phyloP scores from a whole-genome alignment of 1,139 yeast species.

The Magnusiomyces paraingens region DNA sequence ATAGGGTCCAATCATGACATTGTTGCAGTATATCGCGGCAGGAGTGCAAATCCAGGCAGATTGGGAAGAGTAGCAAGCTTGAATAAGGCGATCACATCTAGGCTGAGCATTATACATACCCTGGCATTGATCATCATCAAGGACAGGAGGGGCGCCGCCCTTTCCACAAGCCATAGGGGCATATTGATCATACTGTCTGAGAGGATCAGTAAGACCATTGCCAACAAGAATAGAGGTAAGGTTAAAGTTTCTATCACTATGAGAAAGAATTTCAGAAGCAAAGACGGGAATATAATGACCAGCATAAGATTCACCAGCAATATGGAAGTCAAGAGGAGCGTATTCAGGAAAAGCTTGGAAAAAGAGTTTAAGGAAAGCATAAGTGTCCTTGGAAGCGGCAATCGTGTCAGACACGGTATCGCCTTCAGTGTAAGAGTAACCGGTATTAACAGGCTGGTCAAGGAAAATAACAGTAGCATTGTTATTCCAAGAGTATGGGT shows the following conservation, averaged over 20 bases:
- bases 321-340: slow-evolving; percentile 55
- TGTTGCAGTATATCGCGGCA: slow-evolving; percentile 77
- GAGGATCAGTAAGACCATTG: slow-evolving; percentile 75
- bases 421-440: slow-evolving; percentile 70
- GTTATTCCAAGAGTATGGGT: slow-evolving; percentile 81
- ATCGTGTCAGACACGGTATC: slow-evolving; percentile 48
- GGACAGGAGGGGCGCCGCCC: slow-evolving; percentile 68
- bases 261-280: slow-evolving; percentile 63
- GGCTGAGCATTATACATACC: slow-evolving; percentile 47
- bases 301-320: slow-evolving; percentile 84
- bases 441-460: slow-evolving; percentile 94
- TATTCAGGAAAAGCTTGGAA: slow-evolving; percentile 68
- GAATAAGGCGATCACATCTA: slow-evolving; percentile 48
- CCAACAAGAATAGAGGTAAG: slow-evolving; percentile 71
- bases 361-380: slow-evolving; percentile 66
- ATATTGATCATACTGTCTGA: slow-evolving; percentile 60
- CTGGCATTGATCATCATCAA: slow-evolving; percentile 55
- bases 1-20: slow-evolving; percentile 47
- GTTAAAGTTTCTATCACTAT: slow-evolving; percentile 57
- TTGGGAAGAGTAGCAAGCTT: slow-evolving; percentile 48
- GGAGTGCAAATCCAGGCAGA: slow-evolving; percentile 47
- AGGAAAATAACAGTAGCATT: slow-evolving; percentile 87
- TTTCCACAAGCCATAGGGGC: slow-evolving; percentile 81
- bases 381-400: slow-evolving; percentile 76
- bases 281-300: slow-evolving; percentile 82